Evolutionary conservation across 176 grass and related monocot species (phyloP).

Genomic region (Eremochloa ophiuroides): DNA sequence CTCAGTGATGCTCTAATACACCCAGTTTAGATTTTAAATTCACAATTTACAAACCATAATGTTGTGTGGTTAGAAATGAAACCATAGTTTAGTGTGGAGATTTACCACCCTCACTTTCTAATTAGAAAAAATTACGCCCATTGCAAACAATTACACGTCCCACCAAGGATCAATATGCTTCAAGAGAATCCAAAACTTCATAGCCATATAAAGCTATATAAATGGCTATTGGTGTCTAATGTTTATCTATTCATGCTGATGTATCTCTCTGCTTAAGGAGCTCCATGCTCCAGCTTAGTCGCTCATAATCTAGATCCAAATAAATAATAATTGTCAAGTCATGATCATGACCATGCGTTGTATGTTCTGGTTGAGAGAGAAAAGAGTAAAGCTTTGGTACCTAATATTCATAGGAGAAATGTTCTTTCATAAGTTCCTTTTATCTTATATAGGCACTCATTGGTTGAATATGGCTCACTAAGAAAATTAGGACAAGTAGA

Average conservation of each 20-base stretch:
- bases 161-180: background rate
- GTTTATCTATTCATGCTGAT: constrained; percentile 2
- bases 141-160: background rate
- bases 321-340: constrained; percentile 8
- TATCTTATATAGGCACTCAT: background rate
- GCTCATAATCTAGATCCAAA: background rate
- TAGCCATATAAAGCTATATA: background rate
- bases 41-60: background rate
- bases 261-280: background rate
- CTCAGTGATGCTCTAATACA: too few species aligned
- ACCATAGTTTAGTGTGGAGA: background rate
- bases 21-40: background rate
- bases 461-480: background rate
- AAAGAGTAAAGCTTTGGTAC: constrained; percentile 4
- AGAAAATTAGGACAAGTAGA: background rate
- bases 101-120: constrained; percentile 1
- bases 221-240: background rate
- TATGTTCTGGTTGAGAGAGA: background rate
- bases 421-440: background rate
- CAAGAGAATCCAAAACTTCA: background rate
- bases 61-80: background rate
- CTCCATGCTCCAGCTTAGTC: background rate
- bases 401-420: background rate
- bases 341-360: background rate
- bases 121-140: background rate